Evolutionary conservation across 2,329 filamentous ascomycete species (phyloP), one percentile per base, ranked within the genome.

Genomic region (Aspergillus phoenicis): DNA sequence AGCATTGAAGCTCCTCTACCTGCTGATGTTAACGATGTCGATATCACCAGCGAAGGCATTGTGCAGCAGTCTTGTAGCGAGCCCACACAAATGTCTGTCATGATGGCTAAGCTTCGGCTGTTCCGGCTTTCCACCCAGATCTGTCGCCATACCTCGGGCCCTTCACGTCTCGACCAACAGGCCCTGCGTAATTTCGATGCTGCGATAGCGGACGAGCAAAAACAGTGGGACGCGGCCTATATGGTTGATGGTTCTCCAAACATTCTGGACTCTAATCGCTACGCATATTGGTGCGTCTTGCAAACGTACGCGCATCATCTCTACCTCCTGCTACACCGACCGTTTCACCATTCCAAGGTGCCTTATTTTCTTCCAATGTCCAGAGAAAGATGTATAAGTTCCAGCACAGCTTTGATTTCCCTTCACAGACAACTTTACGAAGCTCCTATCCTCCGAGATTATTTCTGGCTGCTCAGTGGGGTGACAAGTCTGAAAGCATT

Each of bases 51-150:
- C 1, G 48, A 64, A 5, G 48, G 33, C 2, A 63, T 67, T 24
- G 30, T 45, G 3, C 43, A 52, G 1, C 55, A 66, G 4, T 64
- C 63, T 13, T 6, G 33, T 4, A 64, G 58, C 39, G 20, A 64
- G 17, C 70, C 70, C 0, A 73, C 72, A 1, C 70, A 75, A 47
- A 73, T 75, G 73, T 70, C 73, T 2, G 64, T 74, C n/a, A 70
- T 73, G 43, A 65, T 69, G 22, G 60, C 61, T 45, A 74, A 74
- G 51, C 61, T 73, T 41, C 68, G 64, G 5, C 61, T 75, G 1
- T 74, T 74, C 54, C 57, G 63, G 10, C 58, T 75, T 20, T 71
- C 68, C 7, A 65, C 62, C 15, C 59, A 66, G 8, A 68, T 75
- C 41, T 74, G 72, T 52, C 58, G 60, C 5, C 64, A 62, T 45